Evolutionary conservation across 495 filamentous ascomycete genomes (phyloP).

Genomic region (Penicillium psychrofluorescens): DNA sequence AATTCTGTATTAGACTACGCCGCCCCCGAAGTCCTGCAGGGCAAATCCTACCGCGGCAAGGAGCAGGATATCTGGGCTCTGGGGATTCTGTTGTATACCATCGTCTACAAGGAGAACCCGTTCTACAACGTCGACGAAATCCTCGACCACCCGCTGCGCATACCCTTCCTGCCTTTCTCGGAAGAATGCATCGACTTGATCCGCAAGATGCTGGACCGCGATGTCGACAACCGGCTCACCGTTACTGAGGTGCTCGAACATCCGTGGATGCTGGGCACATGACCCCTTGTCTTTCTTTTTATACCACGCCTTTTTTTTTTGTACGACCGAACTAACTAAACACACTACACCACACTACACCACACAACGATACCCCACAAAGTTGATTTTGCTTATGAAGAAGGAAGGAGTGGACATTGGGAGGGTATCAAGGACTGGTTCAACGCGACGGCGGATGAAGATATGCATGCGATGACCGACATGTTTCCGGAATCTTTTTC

Average conservation of each 20-base stretch:
- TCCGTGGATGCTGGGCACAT: constrained; percentile 54
- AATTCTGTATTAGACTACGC: constrained; percentile 68
- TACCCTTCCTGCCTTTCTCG: constrained; percentile 81
- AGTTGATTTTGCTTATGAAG: constrained; percentile 13
- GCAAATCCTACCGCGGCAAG: constrained; percentile 86
- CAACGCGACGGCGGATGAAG: too few species aligned
- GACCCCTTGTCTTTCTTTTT: constrained; percentile 1
- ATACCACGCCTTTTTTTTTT: constrained; percentile 3
- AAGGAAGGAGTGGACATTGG: too few species aligned
- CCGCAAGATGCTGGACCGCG: constrained; percentile 80
- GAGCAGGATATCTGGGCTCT: constrained; percentile 98
- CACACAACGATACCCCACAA: constrained; percentile 25
- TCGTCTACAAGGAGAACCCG: constrained; percentile 98
- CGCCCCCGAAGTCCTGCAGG: constrained; percentile 92
- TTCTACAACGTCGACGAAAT: constrained; percentile 99
- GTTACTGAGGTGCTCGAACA: constrained; percentile 83
- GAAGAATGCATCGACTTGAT: constrained; percentile 88
- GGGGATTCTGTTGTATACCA: constrained; percentile 96
- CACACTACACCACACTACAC: not conserved
- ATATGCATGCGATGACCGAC: too few species aligned
- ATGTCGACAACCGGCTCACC: constrained; percentile 71
- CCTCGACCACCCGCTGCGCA: constrained; percentile 88
- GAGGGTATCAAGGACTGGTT: too few species aligned
- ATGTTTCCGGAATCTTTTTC: too few species aligned
- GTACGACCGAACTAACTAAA: not conserved